These are phyloP conservation scores for Raffaelea deltoideospora DNA, from an alignment of 2,329 filamentous ascomycete species.

Conservation along the genomic window DNA sequence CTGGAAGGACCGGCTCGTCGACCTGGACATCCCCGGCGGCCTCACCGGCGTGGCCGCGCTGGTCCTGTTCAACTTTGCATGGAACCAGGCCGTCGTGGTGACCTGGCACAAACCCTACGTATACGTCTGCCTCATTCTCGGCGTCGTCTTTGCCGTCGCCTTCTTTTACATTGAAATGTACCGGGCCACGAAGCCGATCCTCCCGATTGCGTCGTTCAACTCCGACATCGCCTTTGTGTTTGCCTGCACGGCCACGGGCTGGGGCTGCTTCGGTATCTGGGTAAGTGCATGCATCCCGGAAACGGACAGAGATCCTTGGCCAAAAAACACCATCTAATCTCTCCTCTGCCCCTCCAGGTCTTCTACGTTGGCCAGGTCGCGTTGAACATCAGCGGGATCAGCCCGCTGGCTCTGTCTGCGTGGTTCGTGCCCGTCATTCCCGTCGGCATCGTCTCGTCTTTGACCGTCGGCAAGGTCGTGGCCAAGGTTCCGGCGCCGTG, in stretches of 20 bases:
- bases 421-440: slow-evolving; percentile 29
- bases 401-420: slow-evolving; percentile 22
- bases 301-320: no score
- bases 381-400: slow-evolving; percentile 23
- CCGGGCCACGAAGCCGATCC: slow-evolving; percentile 6
- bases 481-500: slow-evolving; percentile 24
- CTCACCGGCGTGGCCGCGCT: slow-evolving; percentile 5
- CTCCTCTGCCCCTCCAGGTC: no score
- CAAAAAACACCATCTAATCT: no score
- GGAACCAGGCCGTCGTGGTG: slow-evolving; percentile 9
- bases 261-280: slow-evolving; percentile 10
- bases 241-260: slow-evolving; percentile 7
- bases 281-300: slow-evolving; percentile 26
- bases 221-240: slow-evolving; percentile 7
- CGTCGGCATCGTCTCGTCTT: slow-evolving; percentile 25
- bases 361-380: slow-evolving; percentile 9
- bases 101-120: slow-evolving; percentile 10
- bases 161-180: slow-evolving; percentile 8
- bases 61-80: slow-evolving; percentile 12
- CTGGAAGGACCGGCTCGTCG: background rate
- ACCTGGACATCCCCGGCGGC: slow-evolving; percentile 8
- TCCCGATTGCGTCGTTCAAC: slow-evolving; percentile 10
- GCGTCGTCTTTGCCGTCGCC: slow-evolving; percentile 5
- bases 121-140: slow-evolving; percentile 8
- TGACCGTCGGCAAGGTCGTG: slow-evolving; percentile 23